Conservation (phyloP, 2,329 filamentous ascomycete species). For the Chrysoporthe deuterocubensis region DNA sequence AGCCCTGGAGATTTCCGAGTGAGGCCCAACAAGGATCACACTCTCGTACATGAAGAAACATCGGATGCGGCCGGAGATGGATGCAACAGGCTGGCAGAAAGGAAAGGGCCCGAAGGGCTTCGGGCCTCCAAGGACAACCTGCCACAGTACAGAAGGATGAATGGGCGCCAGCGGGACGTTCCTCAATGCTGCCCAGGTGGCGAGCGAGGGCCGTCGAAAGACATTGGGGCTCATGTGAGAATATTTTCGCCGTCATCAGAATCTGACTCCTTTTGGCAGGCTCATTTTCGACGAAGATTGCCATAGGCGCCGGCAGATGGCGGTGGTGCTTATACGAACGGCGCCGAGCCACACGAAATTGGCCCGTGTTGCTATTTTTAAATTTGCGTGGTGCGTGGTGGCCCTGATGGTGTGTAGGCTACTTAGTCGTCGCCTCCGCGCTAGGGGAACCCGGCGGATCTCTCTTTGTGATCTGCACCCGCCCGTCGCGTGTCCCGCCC, state of each 20-base stretch:
- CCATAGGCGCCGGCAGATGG: not conserved
- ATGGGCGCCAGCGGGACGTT: no score
- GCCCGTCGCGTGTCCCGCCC: conserved; percentile 6
- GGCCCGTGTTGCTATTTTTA: conserved; percentile 6
- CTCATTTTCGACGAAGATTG: not conserved
- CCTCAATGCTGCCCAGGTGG: no score
- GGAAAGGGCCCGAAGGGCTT: not conserved
- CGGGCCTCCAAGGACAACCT: not conserved
- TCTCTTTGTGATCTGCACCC: not conserved
- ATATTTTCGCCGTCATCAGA: no score
- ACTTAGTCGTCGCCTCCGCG: not conserved
- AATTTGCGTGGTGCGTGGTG: not conserved
- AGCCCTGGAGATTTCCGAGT: not conserved
- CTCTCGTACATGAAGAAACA: not conserved
- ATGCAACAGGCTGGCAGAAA: not conserved
- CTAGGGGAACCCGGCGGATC: conserved; percentile 6
- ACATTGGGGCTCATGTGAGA: no score
- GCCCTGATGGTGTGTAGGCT: not conserved
- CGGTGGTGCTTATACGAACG: not conserved
- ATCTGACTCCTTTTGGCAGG: not conserved
- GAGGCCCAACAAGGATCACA: not conserved
- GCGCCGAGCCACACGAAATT: conserved; percentile 4
- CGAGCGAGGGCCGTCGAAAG: no score
- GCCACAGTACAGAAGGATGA: not conserved
- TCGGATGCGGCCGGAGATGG: not conserved